These are phyloP conservation scores for Solanum clarkiae DNA, from an alignment of 257 asterid species.

Conservation along the genomic window DNA sequence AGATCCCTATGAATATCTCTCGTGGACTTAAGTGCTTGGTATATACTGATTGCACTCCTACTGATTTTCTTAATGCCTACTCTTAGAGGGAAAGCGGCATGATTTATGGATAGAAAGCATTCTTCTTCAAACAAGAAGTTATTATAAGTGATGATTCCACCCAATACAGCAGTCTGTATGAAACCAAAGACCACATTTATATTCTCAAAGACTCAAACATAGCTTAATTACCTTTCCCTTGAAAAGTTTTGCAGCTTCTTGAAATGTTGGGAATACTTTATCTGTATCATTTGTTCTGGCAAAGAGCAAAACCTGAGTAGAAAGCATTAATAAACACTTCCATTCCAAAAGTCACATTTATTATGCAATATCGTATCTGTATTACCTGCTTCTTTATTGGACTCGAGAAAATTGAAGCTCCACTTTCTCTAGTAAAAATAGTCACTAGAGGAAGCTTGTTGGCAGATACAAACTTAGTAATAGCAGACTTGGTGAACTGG, in stretches of 20 bases:
- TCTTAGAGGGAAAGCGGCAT: not conserved
- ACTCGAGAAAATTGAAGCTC: constrained; percentile 64
- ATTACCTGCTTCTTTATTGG: constrained; percentile 78
- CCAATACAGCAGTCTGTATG: not conserved
- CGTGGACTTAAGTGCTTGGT: not conserved
- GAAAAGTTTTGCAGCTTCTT: constrained; percentile 86
- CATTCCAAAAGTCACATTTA: not conserved
- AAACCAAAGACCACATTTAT: not conserved
- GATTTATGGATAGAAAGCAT: not conserved
- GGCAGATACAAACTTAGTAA: constrained; percentile 60
- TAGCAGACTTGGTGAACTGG: constrained; percentile 49
- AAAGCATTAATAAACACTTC: not conserved
- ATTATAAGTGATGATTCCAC: not conserved
- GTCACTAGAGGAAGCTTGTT: constrained; percentile 91
- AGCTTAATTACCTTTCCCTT: constrained; percentile 70
- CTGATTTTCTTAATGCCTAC: not conserved
- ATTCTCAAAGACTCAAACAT: not conserved
- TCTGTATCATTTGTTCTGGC: constrained; percentile 43
- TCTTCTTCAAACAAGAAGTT: not conserved
- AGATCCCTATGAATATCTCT: not conserved
- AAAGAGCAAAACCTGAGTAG: constrained; percentile 75
- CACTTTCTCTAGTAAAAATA: constrained; percentile 66
- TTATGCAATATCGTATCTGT: not conserved
- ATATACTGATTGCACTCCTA: not conserved
- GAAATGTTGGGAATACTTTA: constrained; percentile 48